Evolutionary conservation across 129 eudicot species (phyloP), one percentile per base, ranked within the genome.

Genomic region (Scalesia atractyloides): DNA sequence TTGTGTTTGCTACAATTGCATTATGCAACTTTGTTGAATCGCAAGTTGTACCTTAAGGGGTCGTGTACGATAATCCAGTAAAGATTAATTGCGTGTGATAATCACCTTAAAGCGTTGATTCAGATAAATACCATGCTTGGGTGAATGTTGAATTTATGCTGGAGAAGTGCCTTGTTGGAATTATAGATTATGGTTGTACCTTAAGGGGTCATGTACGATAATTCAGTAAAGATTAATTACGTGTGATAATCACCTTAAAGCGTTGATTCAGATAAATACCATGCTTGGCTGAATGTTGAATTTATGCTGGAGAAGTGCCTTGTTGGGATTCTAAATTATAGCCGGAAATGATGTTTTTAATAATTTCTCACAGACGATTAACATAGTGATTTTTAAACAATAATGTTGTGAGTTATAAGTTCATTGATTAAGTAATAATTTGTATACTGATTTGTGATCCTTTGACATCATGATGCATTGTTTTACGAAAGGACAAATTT

Each of bases 41-140:
- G 33, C 10, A 33, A 47, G 57, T 30, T 50, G 50, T 53, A 17
- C 6, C 26, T 24, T 1, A 7, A 39, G 64, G 41, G 64, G 26
- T 24, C 37, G 7, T 58, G 12, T 58, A 5, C 17, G 16, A 2
- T 22, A 22, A 22, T 11, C 64, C 0, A 12, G 9, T 57, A 20
- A 22, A 10, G 15, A 56, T 56, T 56, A 56, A 20, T 20, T 7
- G 8, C 11, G 63, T 20, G 22, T 16, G 19, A 51, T 51, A 17
- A 51, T 51, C 9, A 7, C 63, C 72, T 53, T 79, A 59, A 73
- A 20, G 20, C 43, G 14, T 34, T 74, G 57, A 51, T 43, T 69
- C 44, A 74, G 84, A 80, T 69, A 80, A 80, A 69, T 80, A 80
- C 73, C 84, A 80, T 80, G 84, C 84, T 52, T 80, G 84, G 84